Conservation (phyloP, 2,329 filamentous ascomycete species). For the Pseudogymnoascus sp. region DNA sequence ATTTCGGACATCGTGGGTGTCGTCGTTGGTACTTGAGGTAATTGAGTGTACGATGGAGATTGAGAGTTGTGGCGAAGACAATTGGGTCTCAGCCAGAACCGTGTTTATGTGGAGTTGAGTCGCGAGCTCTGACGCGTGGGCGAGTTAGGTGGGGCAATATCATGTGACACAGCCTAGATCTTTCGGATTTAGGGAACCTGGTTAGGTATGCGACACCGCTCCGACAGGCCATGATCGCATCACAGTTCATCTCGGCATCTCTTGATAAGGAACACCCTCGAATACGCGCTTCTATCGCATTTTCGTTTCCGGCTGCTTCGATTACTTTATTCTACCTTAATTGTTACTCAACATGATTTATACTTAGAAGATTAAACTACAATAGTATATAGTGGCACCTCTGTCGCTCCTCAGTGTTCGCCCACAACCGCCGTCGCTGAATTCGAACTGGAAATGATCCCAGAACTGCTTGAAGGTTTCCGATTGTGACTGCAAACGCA, state of each 20-base stretch:
- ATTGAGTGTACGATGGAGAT: not conserved
- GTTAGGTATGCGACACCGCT: conserved; percentile 2
- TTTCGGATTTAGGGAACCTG: not conserved
- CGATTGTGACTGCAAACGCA: not conserved
- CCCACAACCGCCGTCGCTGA: not conserved
- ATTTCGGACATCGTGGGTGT: conserved; percentile 36
- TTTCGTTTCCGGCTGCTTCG: not conserved
- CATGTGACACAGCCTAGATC: conserved; percentile 6
- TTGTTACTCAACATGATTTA: not conserved
- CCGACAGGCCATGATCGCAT: conserved; percentile 6
- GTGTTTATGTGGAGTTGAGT: conserved; percentile 10
- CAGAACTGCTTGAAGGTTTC: not conserved
- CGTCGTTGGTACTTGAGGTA: conserved; percentile 4
- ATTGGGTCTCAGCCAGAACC: conserved; percentile 10
- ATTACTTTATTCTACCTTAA: not conserved
- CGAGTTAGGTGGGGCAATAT: not conserved
- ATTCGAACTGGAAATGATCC: not conserved
- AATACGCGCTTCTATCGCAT: not conserved
- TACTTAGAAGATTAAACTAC: not conserved
- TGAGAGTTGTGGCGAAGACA: not conserved
- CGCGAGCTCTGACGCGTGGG: conserved; percentile 3
- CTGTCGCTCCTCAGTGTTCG: not conserved
- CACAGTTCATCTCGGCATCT: not conserved
- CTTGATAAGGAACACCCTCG: conserved; percentile 6
- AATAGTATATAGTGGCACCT: not conserved